Base-by-base conservation (phyloP, 352 stramenopile species). In the Pilasporangium apinafurcum region DNA sequence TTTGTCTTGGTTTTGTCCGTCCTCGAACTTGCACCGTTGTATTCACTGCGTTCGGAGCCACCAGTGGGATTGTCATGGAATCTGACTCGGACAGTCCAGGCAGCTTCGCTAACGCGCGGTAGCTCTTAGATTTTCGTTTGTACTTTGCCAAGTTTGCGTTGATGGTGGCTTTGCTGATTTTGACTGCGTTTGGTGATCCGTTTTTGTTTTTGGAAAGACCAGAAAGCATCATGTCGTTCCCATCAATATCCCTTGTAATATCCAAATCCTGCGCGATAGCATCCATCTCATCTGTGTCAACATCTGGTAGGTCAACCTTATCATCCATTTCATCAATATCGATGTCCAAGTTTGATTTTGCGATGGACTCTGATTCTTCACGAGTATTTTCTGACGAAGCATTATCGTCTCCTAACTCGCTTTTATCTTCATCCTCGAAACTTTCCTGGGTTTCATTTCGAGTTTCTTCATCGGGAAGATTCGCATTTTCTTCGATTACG, bases 21-120 rank as follows among this genome's bases (percentile, higher is more conserved):
- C 82, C 82, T 16, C 82, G 82, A 37, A 94, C 82, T 68, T 91
- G 79, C 6, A 94, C 61, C 2, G 61, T 88, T 25, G 81, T 89
- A 44, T 94, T 94, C 30, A 94, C 82, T 2, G 79, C 72, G 43
- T 86, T 86, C 4, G 82, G 82, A 3, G 81, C 82, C 3, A 84
- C 56, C 13, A 94, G 46, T 2, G 82, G 79, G n/a, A 94, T 75
- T 1, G 82, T 94, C 27, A 84, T 51, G 6, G 75, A 75, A 36
- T 62, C 48, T 18, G 65, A 48, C 57, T 94, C 82, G 29, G 38
- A 58, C 10, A 94, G 65, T 22, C 57, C 61, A 4, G 79, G 78
- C 29, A 94, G 45, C 50, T 88, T 90, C 6, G 57, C 56, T 9
- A 88, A 44, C 4, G 69, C 57, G 10, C 68, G 62, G n/a, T 58